Base-by-base conservation (phyloP, 352 stramenopile genomes). In the Pythium scleroteichum region DNA sequence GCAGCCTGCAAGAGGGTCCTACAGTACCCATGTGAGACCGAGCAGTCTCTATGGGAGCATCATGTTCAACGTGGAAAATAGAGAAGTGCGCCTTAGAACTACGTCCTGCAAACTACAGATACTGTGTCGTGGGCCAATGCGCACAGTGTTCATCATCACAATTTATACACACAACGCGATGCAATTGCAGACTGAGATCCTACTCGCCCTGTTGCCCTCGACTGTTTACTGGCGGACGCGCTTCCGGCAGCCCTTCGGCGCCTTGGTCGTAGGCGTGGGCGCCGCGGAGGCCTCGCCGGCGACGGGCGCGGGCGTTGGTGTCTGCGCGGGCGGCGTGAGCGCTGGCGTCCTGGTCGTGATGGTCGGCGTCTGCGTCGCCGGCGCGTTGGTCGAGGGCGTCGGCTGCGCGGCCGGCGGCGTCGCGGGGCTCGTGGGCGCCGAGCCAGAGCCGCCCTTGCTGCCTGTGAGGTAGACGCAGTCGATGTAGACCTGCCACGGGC, bases 401-500 rank as follows among this genome's bases (percentile, higher is more conserved):
- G 26, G 39, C 19, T 26, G 26, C 1, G 50, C 50, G 3, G 23
- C 38, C 20, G 52, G 39, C 19, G 52, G 33, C 19, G 39, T 16
- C 13, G 52, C 35, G 9, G 22, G 23, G 4, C 32, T 23, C 14
- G 64, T 44, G 13, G 58, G 26, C 2, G 51, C 29, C n/a, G 46
- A 19, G 9, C 39, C 53, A 3, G 62, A 22, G 57, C 58, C 33
- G 57, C 68, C 19, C 4, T 68, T 73, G 17, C 48, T 54, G 14
- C 48, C 48, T 10, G 27, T 33, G 29, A 80, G 62, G 60, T 70
- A 77, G 12, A 83, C 76, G 42, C 76, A 87, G 68, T 84, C 71
- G n/a, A 57, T 71, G 65, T 88, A 90, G 23, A 86, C 74, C 38
- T 90, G 76, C 78, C 76, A 90, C 41, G 73, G 72, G 0, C 42